Evolutionary conservation across 2,329 filamentous ascomycete species (phyloP).

Genomic region (Colletotrichum gloeosporioides): DNA sequence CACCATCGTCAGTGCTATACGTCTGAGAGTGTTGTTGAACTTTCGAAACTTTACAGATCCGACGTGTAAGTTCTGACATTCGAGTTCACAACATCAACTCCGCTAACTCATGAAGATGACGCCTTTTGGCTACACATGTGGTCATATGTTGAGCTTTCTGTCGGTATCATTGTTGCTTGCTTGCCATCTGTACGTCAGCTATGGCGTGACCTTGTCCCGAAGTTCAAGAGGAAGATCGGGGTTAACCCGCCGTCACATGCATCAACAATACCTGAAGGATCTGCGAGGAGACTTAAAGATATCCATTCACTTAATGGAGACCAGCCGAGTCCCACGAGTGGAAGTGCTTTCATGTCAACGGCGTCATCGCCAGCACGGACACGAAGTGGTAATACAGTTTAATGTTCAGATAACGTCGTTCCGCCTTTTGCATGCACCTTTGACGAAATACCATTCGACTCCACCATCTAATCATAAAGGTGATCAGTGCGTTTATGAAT

Average conservation of each 20-base stretch:
- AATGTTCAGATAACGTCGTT: not conserved
- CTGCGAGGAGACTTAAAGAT: not conserved
- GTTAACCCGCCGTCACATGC: not conserved
- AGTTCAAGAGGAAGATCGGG: not conserved
- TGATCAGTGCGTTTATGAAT: not conserved
- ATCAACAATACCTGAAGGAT: not conserved
- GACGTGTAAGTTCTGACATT: conserved; percentile 33
- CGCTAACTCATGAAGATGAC: conserved; percentile 29
- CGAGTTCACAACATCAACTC: conserved; percentile 27
- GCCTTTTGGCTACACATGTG: conserved; percentile 47
- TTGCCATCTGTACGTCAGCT: conserved; percentile 32
- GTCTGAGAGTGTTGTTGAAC: conserved; percentile 43
- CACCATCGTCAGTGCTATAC: conserved; percentile 37
- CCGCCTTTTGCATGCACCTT: not conserved
- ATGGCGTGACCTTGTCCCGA: conserved; percentile 6
- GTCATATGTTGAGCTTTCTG: conserved; percentile 50
- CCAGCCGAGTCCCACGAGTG: not conserved
- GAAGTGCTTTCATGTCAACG: not conserved
- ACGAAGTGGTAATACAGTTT: not conserved
- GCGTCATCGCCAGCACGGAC: not conserved
- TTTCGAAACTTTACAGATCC: conserved; percentile 43
- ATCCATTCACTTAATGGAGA: not conserved
- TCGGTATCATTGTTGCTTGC: conserved; percentile 48
- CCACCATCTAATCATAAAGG: rapidly evolving
- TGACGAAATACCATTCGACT: not conserved